Conservation (phyloP, 257 asterid genomes). For the Przewalskia tangutica region DNA sequence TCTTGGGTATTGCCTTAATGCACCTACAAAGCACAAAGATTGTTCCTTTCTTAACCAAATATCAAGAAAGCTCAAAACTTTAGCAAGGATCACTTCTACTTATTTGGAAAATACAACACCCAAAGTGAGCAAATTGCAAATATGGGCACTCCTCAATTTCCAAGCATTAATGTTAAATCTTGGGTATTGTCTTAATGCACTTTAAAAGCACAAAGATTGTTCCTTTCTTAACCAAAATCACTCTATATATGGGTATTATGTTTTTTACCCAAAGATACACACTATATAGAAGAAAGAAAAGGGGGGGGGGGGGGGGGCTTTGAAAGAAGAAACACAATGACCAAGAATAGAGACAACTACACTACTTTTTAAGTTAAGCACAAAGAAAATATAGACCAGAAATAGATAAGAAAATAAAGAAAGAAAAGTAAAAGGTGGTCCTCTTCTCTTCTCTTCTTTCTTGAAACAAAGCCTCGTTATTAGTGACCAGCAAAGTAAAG, state of each 20-base stretch:
- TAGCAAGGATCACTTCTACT: constrained; percentile 6
- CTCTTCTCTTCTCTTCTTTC: constrained; percentile 24
- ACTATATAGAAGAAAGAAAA: not conserved
- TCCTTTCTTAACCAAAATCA: constrained; percentile 17
- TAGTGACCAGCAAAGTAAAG: constrained; percentile 47
- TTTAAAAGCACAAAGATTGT: constrained; percentile 16
- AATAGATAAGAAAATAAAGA: constrained; percentile 22
- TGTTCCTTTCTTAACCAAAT: constrained; percentile 16
- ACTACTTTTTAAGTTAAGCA: constrained; percentile 37
- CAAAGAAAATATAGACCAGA: constrained; percentile 49
- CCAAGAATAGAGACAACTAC: constrained; percentile 42
- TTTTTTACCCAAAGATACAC: not conserved
- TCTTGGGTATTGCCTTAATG: not conserved
- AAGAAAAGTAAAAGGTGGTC: constrained; percentile 14
- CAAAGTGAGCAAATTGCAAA: constrained; percentile 13
- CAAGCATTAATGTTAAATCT: constrained; percentile 1
- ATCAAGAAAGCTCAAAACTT: constrained; percentile 9
- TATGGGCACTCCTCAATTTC: constrained; percentile 26
- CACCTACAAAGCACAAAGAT: constrained; percentile 11
- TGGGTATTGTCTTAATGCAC: not conserved
- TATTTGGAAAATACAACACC: constrained; percentile 10
- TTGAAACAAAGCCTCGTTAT: constrained; percentile 46
- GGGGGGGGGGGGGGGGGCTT: not conserved
- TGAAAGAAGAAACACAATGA: constrained; percentile 18
- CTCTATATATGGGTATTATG: not conserved